phyloP scores from a whole-genome alignment of 1,139 yeast genomes.

The Yamadazyma aaseri region DNA sequence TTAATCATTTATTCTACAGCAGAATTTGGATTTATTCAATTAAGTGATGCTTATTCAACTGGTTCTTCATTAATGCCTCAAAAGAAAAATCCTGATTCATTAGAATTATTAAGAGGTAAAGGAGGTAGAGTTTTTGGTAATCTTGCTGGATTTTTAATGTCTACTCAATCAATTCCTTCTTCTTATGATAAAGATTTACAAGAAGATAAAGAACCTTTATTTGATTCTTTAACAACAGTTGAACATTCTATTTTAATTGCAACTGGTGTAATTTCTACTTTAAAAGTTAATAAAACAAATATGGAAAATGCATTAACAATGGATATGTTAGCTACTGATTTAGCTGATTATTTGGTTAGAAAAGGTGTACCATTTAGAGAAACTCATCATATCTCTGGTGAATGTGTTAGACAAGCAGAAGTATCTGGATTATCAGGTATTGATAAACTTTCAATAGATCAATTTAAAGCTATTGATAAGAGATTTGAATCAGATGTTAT shows the following conservation, averaged over 20 bases:
- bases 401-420: conserved; percentile 91
- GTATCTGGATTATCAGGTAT: conserved; percentile 72
- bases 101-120: conserved; percentile 93
- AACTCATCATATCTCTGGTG: conserved; percentile 97
- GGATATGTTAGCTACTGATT: conserved; percentile 99
- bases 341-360: conserved; percentile 95
- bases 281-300: conserved; percentile 63
- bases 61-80: conserved; percentile 99
- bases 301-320: conserved; percentile 90
- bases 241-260: conserved; percentile 93
- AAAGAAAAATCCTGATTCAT: conserved; percentile 95
- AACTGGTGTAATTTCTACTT: conserved; percentile 91
- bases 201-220: conserved; percentile 97
- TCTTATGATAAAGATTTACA: conserved; percentile 98
- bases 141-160: conserved; percentile 92
- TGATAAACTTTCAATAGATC: conserved; percentile 73
- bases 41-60: conserved; percentile 97
- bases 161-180: conserved; percentile 92
- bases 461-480: conserved; percentile 72
- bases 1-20: conserved; percentile 94
- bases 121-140: conserved; percentile 97
- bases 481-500: conserved; percentile 81
- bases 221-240: conserved; percentile 85
- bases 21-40: conserved; percentile 89
- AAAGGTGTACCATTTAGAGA: conserved; percentile 99